Percentiles rank a stretch among this genome's conserved stretches.
These are phyloP conservation scores for Tuber brumale DNA, from an alignment of 495 filamentous ascomycete species.

Conservation along the genomic window DNA sequence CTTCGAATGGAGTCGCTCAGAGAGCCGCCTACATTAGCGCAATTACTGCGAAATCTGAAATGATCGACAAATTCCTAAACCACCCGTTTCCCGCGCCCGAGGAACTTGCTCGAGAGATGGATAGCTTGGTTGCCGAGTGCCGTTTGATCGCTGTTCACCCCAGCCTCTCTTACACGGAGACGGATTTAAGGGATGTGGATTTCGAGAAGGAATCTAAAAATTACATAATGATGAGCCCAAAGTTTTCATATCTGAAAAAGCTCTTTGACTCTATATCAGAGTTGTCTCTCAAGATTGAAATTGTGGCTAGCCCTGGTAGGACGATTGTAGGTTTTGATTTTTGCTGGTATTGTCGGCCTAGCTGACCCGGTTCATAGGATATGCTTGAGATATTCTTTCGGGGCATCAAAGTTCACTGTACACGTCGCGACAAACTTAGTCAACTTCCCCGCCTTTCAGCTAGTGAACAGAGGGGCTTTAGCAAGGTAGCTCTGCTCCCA, in stretches of 20 bases:
- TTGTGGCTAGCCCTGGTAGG: conserved; percentile 29
- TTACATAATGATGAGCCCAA: conserved; percentile 36
- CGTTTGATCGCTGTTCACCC: conserved; percentile 35
- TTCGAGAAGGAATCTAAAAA: conserved; percentile 31
- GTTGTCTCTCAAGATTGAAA: conserved; percentile 33
- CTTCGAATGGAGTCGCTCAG: conserved; percentile 26
- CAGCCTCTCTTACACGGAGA: conserved; percentile 19
- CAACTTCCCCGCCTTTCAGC: conserved; percentile 24
- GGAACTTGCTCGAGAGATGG: conserved; percentile 14
- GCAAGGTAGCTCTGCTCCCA: conserved; percentile 33
- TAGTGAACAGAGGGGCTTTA: conserved; percentile 26
- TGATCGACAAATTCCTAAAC: conserved; percentile 24
- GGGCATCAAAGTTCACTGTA: conserved; percentile 31
- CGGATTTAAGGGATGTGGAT: conserved; percentile 11
- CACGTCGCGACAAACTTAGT: conserved; percentile 30
- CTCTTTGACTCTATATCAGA: conserved; percentile 28
- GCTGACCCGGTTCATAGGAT: conserved; percentile 26
- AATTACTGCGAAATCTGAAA: conserved; percentile 23
- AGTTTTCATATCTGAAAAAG: conserved; percentile 35
- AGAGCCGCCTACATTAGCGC: conserved; percentile 27
- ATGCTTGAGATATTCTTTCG: conserved; percentile 38
- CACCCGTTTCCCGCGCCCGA: conserved; percentile 15
- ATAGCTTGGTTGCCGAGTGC: conserved; percentile 16
- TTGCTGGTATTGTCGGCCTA: neutral
- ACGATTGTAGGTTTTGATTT: conserved; percentile 30